Evolutionary conservation across 2,329 filamentous ascomycete species (phyloP), one percentile per base, ranked within the genome.

Genomic region (Cladosporium austrohemisphaericum): DNA sequence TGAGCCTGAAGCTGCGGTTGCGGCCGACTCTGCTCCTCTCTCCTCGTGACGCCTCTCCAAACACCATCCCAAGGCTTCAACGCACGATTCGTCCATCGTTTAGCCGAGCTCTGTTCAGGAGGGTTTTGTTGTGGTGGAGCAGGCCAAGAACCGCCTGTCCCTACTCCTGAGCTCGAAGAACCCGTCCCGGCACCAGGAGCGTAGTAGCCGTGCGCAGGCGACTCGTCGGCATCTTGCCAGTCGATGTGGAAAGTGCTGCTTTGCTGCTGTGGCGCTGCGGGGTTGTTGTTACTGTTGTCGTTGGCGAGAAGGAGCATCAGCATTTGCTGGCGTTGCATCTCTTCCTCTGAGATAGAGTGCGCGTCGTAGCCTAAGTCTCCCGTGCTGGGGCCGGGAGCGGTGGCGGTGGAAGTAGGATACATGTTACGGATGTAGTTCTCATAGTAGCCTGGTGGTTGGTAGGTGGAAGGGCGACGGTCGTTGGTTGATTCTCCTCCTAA

Each of bases 241-340:
- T 62, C 60, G 32, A 46, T 43, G 31, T 49, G 32, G 28, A 38
- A 44, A 20, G 49, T 45, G 32, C 26, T 52, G 25, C 37, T 36
- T 19, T 48, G 44, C 18, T 60, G 57, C 8, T 64, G 60, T n/a
- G n/a, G n/a, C n/a, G n/a, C n/a, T n/a, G n/a, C n/a, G n/a, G n/a
- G n/a, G n/a, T 35, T 57, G 52, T 11, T 52, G 52, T n/a, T 49
- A 56, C 48, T 61, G 54, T 41, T 68, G 60, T 53, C 64, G 29
- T 53, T 53, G 13, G 60, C 55, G 33, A 65, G 58, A 13, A 76
- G 68, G 0, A 78, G 65, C 53, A 71, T 65, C n/a, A 73, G 67
- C 69, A 76, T 75, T 53, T 77, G 74, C 55, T 75, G 71, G 23
- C 73, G 71, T 50, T 75, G 71, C 52, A 70, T 64, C 41, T 77